These are phyloP conservation scores for Ceratocystis papillata DNA, from an alignment of 2,329 filamentous ascomycete species.

Conservation along the genomic window DNA sequence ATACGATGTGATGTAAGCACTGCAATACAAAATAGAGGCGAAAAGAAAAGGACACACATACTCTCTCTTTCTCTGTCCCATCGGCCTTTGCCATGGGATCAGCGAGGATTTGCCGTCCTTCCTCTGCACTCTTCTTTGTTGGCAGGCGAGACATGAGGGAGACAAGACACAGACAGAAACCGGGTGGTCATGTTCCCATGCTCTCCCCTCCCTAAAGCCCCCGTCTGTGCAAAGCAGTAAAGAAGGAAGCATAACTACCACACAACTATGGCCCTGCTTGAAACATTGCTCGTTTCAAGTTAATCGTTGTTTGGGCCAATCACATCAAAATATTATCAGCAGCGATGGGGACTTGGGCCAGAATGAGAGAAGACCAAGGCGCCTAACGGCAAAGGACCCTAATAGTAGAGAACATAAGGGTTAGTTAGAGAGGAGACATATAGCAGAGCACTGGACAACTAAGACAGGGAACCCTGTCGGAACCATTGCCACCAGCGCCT, in stretches of 20 bases:
- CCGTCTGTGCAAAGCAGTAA: conserved; percentile 1
- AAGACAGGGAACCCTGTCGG: background rate
- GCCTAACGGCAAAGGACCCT: background rate
- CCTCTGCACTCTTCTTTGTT: too few species aligned
- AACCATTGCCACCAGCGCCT: background rate
- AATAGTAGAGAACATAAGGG: too few species aligned
- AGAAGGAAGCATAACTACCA: conserved; percentile 2
- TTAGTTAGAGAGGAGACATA: too few species aligned
- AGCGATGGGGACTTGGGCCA: background rate
- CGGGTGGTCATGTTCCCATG: background rate
- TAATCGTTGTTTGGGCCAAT: background rate
- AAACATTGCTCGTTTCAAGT: conserved; percentile 9
- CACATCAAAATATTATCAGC: background rate
- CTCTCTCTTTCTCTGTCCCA: too few species aligned
- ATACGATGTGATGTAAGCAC: background rate
- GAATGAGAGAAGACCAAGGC: background rate
- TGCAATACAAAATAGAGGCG: background rate
- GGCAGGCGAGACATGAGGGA: too few species aligned
- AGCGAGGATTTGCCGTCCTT: too few species aligned
- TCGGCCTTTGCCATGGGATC: too few species aligned
- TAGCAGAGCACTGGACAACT: background rate
- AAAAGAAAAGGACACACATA: too few species aligned
- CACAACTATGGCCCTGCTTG: conserved; percentile 6
- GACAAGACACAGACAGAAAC: conserved; percentile 9
- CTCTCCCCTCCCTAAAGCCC: background rate